A percentile compares a stretch with the other conserved stretches of the same genome.
These are phyloP conservation scores for Vitis riparia DNA, from an alignment of 164 flowering plant genomes.

Conservation along the genomic window DNA sequence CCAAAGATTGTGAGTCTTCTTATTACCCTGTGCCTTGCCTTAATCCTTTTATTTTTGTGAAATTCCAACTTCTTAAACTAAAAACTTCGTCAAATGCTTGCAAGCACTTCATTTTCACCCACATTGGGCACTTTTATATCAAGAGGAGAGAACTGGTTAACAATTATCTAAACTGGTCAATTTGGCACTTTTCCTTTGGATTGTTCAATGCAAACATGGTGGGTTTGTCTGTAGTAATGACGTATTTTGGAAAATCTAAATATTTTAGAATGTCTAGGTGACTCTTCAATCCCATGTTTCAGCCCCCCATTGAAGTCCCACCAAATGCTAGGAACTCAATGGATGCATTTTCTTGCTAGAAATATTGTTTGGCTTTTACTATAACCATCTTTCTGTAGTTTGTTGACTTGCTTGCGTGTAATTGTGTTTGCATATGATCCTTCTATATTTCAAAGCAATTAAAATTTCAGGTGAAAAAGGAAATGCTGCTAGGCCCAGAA, in stretches of 20 bases:
- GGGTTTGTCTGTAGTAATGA: no score
- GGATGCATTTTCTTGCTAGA: neutral
- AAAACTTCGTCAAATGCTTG: no score
- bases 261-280: neutral
- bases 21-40: neutral
- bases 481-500: conserved; percentile 67
- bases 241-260: no score
- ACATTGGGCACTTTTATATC: no score
- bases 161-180: no score
- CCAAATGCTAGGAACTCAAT: conserved; percentile 1
- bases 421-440: conserved; percentile 1
- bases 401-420: neutral
- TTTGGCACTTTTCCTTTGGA: no score
- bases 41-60: neutral
- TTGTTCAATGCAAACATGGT: no score
- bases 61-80: neutral
- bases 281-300: no score
- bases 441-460: conserved; percentile 1
- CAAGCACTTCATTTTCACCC: no score
- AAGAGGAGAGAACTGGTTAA: no score
- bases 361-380: neutral
- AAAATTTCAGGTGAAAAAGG: conserved; percentile 75
- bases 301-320: neutral
- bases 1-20: conserved; percentile 72
- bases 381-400: neutral